Percentiles rank a stretch among this genome's conserved stretches.
These are phyloP conservation scores for Actinomortierella ambigua DNA, from an alignment of 371 early-diverging fungal species.

Conservation along the genomic window DNA sequence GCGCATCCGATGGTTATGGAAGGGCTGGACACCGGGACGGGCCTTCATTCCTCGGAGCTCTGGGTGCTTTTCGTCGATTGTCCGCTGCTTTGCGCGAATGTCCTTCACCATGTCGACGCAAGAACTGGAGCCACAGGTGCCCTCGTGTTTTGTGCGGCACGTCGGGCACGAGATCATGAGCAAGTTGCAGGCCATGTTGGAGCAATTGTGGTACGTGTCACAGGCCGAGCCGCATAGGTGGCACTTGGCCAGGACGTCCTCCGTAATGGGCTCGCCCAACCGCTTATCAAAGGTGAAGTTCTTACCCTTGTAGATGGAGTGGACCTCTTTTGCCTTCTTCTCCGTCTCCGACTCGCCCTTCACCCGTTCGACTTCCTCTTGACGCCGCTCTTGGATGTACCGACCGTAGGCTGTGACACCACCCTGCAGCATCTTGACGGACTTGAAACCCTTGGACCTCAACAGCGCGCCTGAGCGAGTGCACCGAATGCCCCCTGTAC, in stretches of 20 bases:
- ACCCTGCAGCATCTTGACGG: conserved; percentile 74
- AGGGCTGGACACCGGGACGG: conserved; percentile 27
- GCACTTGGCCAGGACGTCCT: conserved; percentile 66
- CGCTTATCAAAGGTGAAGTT: conserved; percentile 85
- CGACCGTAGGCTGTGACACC: conserved; percentile 82
- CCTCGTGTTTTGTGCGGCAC: conserved; percentile 59
- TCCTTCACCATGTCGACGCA: conserved; percentile 56
- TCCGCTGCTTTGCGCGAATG: conserved; percentile 33
- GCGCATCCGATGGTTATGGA: conserved; percentile 27
- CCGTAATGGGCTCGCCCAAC: conserved; percentile 71
- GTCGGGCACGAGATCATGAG: conserved; percentile 71
- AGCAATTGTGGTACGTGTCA: conserved; percentile 69
- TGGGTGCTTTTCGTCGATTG: conserved; percentile 22
- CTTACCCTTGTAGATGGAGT: conserved; percentile 72
- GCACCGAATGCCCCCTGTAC: conserved; percentile 85
- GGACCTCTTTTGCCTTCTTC: conserved; percentile 7
- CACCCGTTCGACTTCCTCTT: background rate
- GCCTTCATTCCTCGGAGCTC: conserved; percentile 35
- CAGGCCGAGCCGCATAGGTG: conserved; percentile 74
- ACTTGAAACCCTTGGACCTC: conserved; percentile 67
- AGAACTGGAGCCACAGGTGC: conserved; percentile 65
- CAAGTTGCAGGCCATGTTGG: conserved; percentile 68
- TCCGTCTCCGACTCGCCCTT: background rate
- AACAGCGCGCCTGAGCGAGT: conserved; percentile 76
- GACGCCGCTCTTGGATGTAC: conserved; percentile 49